phyloP scores from a whole-genome alignment of 2,329 filamentous ascomycete species.

The Talaromyces marneffei region DNA sequence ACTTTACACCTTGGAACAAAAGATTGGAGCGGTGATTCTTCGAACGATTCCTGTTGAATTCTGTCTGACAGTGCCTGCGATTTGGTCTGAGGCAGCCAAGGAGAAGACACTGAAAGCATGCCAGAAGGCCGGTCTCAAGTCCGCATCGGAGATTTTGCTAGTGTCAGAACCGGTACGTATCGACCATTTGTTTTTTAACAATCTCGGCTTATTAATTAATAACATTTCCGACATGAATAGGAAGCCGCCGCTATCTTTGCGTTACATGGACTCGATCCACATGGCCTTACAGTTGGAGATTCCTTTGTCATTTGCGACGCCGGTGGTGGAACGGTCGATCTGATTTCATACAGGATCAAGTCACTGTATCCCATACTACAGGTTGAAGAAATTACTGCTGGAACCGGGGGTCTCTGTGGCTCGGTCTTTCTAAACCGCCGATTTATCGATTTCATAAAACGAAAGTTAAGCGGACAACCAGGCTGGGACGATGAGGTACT shows the following conservation, averaged over 20 bases:
- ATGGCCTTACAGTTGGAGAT: constrained; percentile 94
- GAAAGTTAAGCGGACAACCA: not conserved
- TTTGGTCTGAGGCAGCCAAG: constrained; percentile 99
- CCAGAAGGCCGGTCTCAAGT: constrained; percentile 89
- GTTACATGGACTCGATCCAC: constrained; percentile 69
- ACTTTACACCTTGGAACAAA: constrained; percentile 91
- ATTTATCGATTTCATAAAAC: constrained; percentile 75
- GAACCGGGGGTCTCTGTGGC: constrained; percentile 93
- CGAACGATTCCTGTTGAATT: constrained; percentile 96
- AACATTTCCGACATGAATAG: constrained; percentile 69
- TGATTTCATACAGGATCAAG: constrained; percentile 98
- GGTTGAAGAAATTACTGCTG: constrained; percentile 92
- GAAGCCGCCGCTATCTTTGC: constrained; percentile 96
- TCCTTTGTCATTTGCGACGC: constrained; percentile 96
- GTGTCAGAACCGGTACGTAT: not conserved
- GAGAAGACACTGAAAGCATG: constrained; percentile 94
- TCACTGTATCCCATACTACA: constrained; percentile 91
- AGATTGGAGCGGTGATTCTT: constrained; percentile 93
- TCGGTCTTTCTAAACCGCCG: constrained; percentile 95
- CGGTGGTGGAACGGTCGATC: constrained; percentile 94
- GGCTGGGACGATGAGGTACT: not conserved
- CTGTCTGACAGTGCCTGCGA: constrained; percentile 93
- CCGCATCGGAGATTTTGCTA: constrained; percentile 37
- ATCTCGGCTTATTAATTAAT: not conserved
- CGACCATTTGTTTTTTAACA: not conserved